Percentiles rank a stretch among this genome's conserved stretches.
Conservation (phyloP, 1,284 basidiomycete genomes). For the Cerioporus squamosus region DNA sequence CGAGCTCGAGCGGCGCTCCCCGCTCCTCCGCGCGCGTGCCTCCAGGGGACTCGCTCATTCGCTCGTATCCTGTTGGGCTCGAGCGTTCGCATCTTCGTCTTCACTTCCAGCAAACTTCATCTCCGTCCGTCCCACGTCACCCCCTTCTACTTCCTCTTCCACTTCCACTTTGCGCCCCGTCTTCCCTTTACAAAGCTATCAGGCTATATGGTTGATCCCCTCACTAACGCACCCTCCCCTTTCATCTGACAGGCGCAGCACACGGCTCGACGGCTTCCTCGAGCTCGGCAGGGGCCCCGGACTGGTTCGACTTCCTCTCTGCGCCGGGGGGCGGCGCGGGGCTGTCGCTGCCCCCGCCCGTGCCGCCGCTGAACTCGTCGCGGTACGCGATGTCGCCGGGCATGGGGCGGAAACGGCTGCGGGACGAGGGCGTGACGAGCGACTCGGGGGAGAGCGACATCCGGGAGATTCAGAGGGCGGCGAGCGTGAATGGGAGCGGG, state of each 20-base stretch:
- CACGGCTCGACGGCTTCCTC: slow-evolving; percentile 1
- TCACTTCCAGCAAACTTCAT: background rate
- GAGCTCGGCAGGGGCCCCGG: slow-evolving; percentile 7
- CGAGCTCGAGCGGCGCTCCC: too few relatives aligned
- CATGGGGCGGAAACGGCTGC: slow-evolving; percentile 25
- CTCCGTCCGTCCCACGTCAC: background rate
- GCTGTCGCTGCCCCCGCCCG: slow-evolving; percentile 21
- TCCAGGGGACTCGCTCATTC: too few relatives aligned
- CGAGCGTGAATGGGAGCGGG: background rate
- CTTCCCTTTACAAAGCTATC: background rate
- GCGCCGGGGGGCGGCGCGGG: slow-evolving; percentile 3
- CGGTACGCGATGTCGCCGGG: slow-evolving; percentile 22
- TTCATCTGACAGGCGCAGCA: slow-evolving; percentile 4
- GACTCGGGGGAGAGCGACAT: slow-evolving; percentile 14
- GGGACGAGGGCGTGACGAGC: slow-evolving; percentile 22
- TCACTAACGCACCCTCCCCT: background rate
- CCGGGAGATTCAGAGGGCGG: slow-evolving; percentile 12
- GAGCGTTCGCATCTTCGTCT: slow-evolving; percentile 4
- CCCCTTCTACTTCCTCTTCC: background rate
- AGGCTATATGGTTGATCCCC: background rate
- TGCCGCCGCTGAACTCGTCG: slow-evolving; percentile 29
- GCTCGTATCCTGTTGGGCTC: background rate
- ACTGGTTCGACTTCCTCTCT: slow-evolving; percentile 34
- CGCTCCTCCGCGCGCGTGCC: too few relatives aligned
- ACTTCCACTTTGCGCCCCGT: background rate